Percentiles rank a stretch among this genome's conserved stretches.
Evolutionary conservation across 2,329 filamentous ascomycete species (phyloP).

Genomic region (Fusarium hostae): DNA sequence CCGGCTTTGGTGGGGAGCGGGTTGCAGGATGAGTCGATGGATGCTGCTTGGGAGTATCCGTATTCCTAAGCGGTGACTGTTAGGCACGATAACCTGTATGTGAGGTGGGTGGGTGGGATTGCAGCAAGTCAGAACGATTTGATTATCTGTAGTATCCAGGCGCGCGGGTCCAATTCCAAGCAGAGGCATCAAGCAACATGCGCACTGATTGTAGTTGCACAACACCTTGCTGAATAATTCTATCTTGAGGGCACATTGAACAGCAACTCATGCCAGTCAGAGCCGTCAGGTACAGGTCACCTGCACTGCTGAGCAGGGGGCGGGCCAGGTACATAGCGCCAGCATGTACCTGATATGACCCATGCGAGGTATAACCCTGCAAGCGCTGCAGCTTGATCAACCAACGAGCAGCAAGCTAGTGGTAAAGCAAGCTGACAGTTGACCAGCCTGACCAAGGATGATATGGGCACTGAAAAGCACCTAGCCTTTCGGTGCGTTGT

Average conservation of each 20-base stretch:
- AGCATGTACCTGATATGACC: slow-evolving; percentile 44
- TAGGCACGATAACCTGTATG: not conserved
- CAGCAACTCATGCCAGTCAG: slow-evolving; percentile 34
- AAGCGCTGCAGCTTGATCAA: slow-evolving; percentile 38
- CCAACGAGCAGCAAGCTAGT: slow-evolving; percentile 29
- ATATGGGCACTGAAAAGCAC: slow-evolving; percentile 1
- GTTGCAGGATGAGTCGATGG: slow-evolving; percentile 20
- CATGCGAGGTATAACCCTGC: slow-evolving; percentile 40
- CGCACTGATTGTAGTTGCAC: slow-evolving; percentile 23
- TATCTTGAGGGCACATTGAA: slow-evolving; percentile 11
- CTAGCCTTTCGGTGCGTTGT: slow-evolving; percentile 1
- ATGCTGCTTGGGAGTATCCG: slow-evolving; percentile 22
- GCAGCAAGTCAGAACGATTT: slow-evolving; percentile 10
- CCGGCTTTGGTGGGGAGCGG: slow-evolving; percentile 26
- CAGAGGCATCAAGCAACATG: slow-evolving; percentile 11
- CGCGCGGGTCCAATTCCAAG: slow-evolving; percentile 22
- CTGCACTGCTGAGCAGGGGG: slow-evolving; percentile 49
- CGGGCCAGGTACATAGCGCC: slow-evolving; percentile 50
- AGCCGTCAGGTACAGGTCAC: slow-evolving; percentile 54
- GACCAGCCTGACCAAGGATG: slow-evolving; percentile 10
- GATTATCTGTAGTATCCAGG: slow-evolving; percentile 20
- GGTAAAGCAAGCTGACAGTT: slow-evolving; percentile 29
- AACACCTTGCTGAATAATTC: slow-evolving; percentile 35
- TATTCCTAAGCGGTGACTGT: slow-evolving; percentile 36
- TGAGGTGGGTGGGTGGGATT: slow-evolving; percentile 25